These are phyloP conservation scores for Perkinsus chesapeaki DNA, from an alignment of 169 alveolate species.

Conservation along the genomic window DNA sequence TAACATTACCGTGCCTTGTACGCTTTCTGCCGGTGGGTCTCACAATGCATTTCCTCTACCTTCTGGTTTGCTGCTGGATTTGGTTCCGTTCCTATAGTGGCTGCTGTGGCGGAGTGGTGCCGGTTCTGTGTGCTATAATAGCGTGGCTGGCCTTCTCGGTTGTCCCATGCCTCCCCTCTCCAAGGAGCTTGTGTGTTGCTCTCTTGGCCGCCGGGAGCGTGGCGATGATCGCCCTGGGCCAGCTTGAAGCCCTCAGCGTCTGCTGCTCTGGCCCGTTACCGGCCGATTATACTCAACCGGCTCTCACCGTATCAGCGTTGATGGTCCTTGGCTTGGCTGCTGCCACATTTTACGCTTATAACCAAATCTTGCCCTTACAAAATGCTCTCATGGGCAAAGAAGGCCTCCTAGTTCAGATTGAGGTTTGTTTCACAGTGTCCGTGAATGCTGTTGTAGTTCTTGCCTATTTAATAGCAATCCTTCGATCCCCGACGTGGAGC, in stretches of 20 bases:
- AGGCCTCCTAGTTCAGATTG: not conserved
- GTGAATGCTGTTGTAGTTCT: not conserved
- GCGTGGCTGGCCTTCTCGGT: not conserved
- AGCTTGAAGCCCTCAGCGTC: not conserved
- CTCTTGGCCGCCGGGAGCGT: not conserved
- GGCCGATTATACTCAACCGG: not conserved
- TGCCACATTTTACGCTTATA: not conserved
- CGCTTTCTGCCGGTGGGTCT: not conserved
- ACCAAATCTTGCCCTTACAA: not conserved
- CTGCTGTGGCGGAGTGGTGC: not conserved
- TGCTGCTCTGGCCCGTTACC: not conserved
- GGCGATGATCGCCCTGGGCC: not conserved
- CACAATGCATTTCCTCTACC: not conserved
- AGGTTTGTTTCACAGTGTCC: not conserved
- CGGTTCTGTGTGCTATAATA: not conserved
- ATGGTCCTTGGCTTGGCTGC: not conserved
- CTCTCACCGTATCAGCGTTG: not conserved
- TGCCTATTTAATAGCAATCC: not conserved
- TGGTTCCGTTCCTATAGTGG: not conserved
- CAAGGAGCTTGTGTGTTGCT: not conserved
- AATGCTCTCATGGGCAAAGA: not conserved
- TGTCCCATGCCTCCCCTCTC: not conserved
- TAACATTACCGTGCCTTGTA: not conserved
- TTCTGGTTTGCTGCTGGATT: not conserved
- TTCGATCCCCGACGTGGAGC: not conserved